Evolutionary conservation across 2,329 filamentous ascomycete genomes (phyloP), one percentile per base, ranked within the genome.

Genomic region (Colletotrichum incanum): DNA sequence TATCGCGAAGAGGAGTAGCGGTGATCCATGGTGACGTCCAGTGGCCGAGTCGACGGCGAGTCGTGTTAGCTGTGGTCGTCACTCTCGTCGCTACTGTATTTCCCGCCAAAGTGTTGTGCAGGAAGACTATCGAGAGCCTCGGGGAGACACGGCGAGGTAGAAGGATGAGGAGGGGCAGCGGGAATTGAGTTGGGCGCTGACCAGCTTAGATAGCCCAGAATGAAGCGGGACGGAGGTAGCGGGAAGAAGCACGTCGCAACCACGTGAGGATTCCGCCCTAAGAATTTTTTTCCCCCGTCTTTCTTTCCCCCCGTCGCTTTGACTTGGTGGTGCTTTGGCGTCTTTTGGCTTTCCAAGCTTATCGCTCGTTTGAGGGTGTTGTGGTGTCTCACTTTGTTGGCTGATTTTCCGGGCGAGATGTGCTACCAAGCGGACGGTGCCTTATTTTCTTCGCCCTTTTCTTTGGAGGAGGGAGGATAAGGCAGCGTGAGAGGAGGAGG

Each of bases 1-100:
- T 74, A 74, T 26, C 72, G 73, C 28, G 73, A 67, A n/a, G 71
- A 65, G 20, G 71, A 67, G 49, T 74, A 74, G 65, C 73, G 73
- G 65, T 73, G 72, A 41, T 74, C 73, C 73, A 74, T 74, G 65
- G 70, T 61, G 68, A 72, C 59, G 67, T 66, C 23, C 26, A 61
- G 37, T 45, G 28, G 70, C 52, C 50, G 41, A 65, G 50, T 67
- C 67, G 58, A 62, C 47, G 45, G 28, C 58, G 45, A 71, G 28
- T 58, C 65, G 65, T 43, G n/a, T 43, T 45, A 8, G 20, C 43
- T 47, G 47, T 37, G 23, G 49, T 28, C 41, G 52, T 61, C 34
- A 26, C 45, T 56, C 2, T 68, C 34, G 43, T 58, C 65, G 65
- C 34, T 28, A 23, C 34, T 52, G 61, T 45, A 39, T 45, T 37